These are phyloP conservation scores for Sugiyamaella japonica DNA, from an alignment of 1,139 yeast species.

Conservation along the genomic window DNA sequence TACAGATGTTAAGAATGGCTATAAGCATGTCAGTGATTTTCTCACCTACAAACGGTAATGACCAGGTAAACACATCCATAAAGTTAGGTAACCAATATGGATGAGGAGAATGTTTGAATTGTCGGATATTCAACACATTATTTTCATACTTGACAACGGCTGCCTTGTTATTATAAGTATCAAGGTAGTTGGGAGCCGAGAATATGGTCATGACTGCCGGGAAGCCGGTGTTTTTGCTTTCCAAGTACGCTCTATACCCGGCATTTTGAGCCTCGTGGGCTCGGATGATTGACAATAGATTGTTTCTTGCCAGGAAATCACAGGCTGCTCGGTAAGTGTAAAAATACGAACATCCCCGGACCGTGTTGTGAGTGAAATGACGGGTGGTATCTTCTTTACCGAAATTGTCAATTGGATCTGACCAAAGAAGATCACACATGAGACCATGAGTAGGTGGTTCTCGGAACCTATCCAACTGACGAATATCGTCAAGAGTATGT, in stretches of 20 bases:
- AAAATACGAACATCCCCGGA: slow-evolving; percentile 91
- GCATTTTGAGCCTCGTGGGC: slow-evolving; percentile 99
- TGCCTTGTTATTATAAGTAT: slow-evolving; percentile 91
- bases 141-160: slow-evolving; percentile 88
- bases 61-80: slow-evolving; percentile 98
- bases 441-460: slow-evolving; percentile 94
- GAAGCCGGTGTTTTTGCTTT: slow-evolving; percentile 85
- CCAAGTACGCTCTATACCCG: slow-evolving; percentile 91
- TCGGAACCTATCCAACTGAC: slow-evolving; percentile 71
- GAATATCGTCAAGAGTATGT: slow-evolving; percentile 65
- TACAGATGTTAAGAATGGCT: slow-evolving; percentile 86
- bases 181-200: slow-evolving; percentile 95
- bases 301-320: slow-evolving; percentile 75
- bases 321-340: slow-evolving; percentile 85
- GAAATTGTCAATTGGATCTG: slow-evolving; percentile 89
- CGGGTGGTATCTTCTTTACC: slow-evolving; percentile 66
- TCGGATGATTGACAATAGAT: slow-evolving; percentile 77
- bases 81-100: slow-evolving; percentile 98
- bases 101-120: slow-evolving; percentile 89
- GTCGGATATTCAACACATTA: slow-evolving; percentile 93
- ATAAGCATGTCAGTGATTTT: slow-evolving; percentile 93
- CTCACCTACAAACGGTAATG: slow-evolving; percentile 95
- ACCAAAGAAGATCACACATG: slow-evolving; percentile 96
- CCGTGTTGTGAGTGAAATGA: slow-evolving; percentile 65
- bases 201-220: slow-evolving; percentile 90